Evolutionary conservation across 139 green algal species (phyloP).

Genomic region (Picochlorum sp.): DNA sequence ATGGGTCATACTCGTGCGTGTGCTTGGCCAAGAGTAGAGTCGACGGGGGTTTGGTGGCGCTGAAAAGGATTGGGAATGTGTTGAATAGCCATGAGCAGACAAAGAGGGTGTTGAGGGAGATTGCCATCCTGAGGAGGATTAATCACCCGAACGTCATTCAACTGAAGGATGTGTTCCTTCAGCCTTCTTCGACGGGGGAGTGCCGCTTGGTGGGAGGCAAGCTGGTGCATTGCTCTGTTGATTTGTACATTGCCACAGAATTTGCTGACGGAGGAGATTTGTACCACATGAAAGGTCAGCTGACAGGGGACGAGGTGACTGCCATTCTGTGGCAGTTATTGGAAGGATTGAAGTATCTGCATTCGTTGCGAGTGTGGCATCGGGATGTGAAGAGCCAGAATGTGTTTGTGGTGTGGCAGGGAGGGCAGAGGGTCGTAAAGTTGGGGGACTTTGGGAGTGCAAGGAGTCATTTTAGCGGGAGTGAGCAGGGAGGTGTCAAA

Average conservation of each 20-base stretch:
- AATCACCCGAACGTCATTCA: constrained; percentile 72
- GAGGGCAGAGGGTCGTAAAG: constrained; percentile 57
- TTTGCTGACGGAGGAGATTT: constrained; percentile 58
- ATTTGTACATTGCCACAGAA: constrained; percentile 82
- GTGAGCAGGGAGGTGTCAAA: constrained; percentile 10
- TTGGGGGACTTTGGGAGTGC: constrained; percentile 79
- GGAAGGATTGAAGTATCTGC: constrained; percentile 60
- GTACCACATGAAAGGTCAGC: constrained; percentile 41
- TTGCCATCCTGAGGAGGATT: constrained; percentile 76
- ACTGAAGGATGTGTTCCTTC: constrained; percentile 67
- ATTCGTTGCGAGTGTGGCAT: constrained; percentile 70
- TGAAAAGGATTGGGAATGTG: constrained; percentile 77
- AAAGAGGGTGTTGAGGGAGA: constrained; percentile 77
- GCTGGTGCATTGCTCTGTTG: constrained; percentile 57
- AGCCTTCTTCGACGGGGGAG: constrained; percentile 35
- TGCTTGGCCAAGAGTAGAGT: constrained; percentile 52
- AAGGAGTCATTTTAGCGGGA: constrained; percentile 17
- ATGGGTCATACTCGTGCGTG: constrained; percentile 63
- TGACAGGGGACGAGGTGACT: constrained; percentile 36
- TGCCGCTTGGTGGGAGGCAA: constrained; percentile 46
- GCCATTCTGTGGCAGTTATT: constrained; percentile 68
- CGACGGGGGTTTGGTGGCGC: constrained; percentile 56
- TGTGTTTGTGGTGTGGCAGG: constrained; percentile 49
- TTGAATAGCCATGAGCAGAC: constrained; percentile 64
- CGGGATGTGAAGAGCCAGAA: constrained; percentile 88